Conservation (phyloP, 148 eudicot genomes). For the Vaccinium vitisidaea region DNA sequence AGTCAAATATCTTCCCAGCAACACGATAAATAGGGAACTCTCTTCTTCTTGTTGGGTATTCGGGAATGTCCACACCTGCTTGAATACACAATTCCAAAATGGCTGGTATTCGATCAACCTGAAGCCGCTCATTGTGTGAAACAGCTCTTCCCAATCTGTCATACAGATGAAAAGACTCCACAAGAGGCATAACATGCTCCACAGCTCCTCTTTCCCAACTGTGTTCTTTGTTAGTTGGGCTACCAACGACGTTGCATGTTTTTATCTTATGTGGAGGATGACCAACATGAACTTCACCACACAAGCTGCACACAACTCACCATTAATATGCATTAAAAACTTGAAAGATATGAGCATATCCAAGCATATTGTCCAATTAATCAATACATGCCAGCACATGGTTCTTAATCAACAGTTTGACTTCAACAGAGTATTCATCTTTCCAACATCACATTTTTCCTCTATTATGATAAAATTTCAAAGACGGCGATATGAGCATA, state of each 20-base stretch:
- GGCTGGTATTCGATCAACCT: conserved; percentile 46
- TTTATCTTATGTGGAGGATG: conserved; percentile 42
- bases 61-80: conserved; percentile 43
- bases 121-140: conserved; percentile 43
- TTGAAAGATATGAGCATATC: not conserved
- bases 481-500: not conserved
- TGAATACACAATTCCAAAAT: conserved; percentile 44
- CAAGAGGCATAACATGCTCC: conserved; percentile 36
- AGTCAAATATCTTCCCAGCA: conserved; percentile 44
- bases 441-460: not conserved
- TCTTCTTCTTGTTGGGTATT: conserved; percentile 43
- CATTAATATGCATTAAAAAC: not conserved
- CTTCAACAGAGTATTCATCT: not conserved
- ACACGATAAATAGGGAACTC: conserved; percentile 40
- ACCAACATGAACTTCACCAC: conserved; percentile 47
- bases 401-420: not conserved
- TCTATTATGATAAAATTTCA: not conserved
- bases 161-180: conserved; percentile 46
- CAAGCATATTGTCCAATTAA: not conserved
- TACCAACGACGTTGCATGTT: conserved; percentile 35
- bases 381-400: not conserved
- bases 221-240: conserved; percentile 42
- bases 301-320: conserved; percentile 29
- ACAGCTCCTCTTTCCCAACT: conserved; percentile 35
- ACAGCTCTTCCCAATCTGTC: conserved; percentile 52